Base-by-base conservation (phyloP, 2,329 filamentous ascomycete species). In the Claviceps fusiformis region DNA sequence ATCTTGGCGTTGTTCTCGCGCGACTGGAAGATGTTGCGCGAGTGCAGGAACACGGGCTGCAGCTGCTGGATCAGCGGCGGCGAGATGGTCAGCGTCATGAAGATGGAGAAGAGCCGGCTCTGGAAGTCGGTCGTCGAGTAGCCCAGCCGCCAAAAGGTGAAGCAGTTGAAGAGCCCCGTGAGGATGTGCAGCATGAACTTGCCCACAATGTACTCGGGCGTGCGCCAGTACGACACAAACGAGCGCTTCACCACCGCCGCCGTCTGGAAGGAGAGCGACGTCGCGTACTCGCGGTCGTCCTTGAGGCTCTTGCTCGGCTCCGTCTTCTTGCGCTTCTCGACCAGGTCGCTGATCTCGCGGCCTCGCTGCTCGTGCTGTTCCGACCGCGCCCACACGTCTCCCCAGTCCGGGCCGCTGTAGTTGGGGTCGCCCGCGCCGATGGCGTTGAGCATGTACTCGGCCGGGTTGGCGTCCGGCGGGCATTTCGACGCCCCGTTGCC, bases 1-100 rank as follows among this genome's bases (percentile, higher is more conserved):
- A 89, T 89, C 66, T 89, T 89, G 17, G 85, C 81, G n/a, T 80
- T 87, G 51, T 82, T 78, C 66, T 93, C 88, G 5, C 88, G 78
- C 1, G 78, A 81, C 65, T 85, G 72, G 70, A 87, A 93, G 31
- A 92, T 75, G 37, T 79, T 74, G 4, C 86, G 77, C 48, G 81
- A 79, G 56, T 79, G 73, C 53, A 89, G 71, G 64, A 86, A 90
- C 5, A 80, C 79, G 0, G 87, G 87, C 63, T 91, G 85, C 0
- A 91, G 74, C 61, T 91, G 86, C 62, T 90, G 85, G 56, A 91
- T 87, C 0, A 91, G 72, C 0, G 85, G 84, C 0, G 86, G 86
- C 1, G 80, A 78, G 59, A 93, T 87, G 7, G 83, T 88, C 4
- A 91, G 73, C 0, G 85, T 86, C 77, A 89, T 83, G 68, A 92